Evolutionary conservation across 805 yeast species (phyloP), one percentile per base, ranked within the genome.

Genomic region (Barnettozyma californica): DNA sequence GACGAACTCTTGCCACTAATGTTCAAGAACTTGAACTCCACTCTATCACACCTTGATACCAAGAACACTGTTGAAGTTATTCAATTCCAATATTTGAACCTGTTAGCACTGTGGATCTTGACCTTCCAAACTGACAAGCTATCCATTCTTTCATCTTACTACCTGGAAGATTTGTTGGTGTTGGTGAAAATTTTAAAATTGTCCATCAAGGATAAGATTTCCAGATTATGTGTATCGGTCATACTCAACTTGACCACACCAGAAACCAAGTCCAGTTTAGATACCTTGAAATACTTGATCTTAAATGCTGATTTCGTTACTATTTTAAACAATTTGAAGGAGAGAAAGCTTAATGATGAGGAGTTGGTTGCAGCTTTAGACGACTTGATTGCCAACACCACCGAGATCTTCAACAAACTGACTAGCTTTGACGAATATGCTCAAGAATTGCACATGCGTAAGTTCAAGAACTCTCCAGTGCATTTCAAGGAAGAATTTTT

Each of bases 261-360:
- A 58, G 61, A 62, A 53, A 54, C 56, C 56, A 39, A 55, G 51
- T 63, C 43, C 71, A 64, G 55, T 73, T 69, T 71, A 64, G 74
- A 67, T 52, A 73, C 77, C 40, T 72, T 87, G 53, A 84, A 91
- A 58, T 78, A 84, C 45, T 74, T 89, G 40, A 64, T 86, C 33
- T 73, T 88, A 53, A 77, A 87, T 52, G 87, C 85, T 51, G 86
- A 86, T 57, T 94, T 95, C 3, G 73, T 87, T 50, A 77, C 83
- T 46, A 76, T 80, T 9, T 71, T 88, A 50, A 79, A 77, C 57
- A 79, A 83, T 49, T 76, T 94, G 58, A 78, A 81, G 55, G 92
- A 87, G 52, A 76, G 98, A 60, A 94, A 94, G 68, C 91, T 96
- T 84, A 85, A 95, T 6, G 99, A 94, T 65, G 94, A 88, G 53